Evolutionary conservation across 164 flowering plant genomes (phyloP).

Genomic region (Paratinospora sagittata): DNA sequence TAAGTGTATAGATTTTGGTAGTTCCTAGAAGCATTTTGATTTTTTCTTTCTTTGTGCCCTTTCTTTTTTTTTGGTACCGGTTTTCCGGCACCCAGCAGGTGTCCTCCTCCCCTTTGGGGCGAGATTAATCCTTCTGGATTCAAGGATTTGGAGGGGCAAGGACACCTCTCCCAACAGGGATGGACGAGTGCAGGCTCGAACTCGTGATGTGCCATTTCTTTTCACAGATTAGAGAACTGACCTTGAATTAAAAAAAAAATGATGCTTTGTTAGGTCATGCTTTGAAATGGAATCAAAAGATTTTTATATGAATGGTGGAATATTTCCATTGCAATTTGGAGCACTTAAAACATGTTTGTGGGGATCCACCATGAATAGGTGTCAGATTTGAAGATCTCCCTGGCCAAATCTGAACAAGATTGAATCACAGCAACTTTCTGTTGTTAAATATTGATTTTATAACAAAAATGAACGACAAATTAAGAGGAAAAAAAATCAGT

Average conservation of each 20-base stretch:
- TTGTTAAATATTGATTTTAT: neutral
- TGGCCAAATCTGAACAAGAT: neutral
- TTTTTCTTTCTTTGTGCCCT: neutral
- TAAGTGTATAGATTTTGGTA: conserved; percentile 26
- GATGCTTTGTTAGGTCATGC: neutral
- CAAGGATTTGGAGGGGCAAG: no score
- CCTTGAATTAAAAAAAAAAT: neutral
- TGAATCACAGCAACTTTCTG: neutral
- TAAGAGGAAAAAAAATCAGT: no score
- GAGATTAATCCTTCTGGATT: no score
- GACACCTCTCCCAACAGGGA: no score
- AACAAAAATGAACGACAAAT: neutral
- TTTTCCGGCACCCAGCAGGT: no score
- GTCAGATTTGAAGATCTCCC: neutral
- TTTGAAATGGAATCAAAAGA: neutral
- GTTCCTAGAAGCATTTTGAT: neutral
- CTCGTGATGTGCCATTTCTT: no score
- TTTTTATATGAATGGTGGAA: no score
- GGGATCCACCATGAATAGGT: neutral
- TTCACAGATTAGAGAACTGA: neutral
- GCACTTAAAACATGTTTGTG: neutral
- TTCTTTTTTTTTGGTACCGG: neutral
- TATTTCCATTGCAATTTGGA: neutral
- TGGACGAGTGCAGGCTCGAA: no score
- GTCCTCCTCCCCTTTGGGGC: no score